Evolutionary conservation across 2,329 filamentous ascomycete species (phyloP), one percentile per base, ranked within the genome.

Genomic region (Aplosporella prunicola): DNA sequence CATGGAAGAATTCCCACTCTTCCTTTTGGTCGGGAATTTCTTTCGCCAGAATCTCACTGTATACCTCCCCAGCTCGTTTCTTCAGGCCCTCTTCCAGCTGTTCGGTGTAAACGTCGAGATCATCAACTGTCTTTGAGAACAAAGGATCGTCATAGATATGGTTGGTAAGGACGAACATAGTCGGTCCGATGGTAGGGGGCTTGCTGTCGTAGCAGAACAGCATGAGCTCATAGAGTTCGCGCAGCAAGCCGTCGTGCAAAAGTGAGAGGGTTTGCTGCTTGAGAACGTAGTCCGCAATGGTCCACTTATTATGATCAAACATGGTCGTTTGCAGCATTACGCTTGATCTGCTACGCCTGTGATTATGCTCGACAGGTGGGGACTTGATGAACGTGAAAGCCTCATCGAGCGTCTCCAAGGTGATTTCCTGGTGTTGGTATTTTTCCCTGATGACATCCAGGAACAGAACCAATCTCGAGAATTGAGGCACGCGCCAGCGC

Each of bases 191-290:
- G 25, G 80, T 77, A 5, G 85, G 86, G 9, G 86, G 78, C 51
- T 94, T 95, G n/a, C 72, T 63, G 45, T 94, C 87, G 59, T 89
- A 98, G 49, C 85, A 89, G 47, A 82, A 78, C 65, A 89, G 80
- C 58, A 95, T 74, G n/a, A 82, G 69, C 46, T 88, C 80, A 58
- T 85, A 95, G 13, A 98, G 71, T 52, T 96, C 89, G 37, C 88
- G 78, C 31, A 95, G 67, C 17, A 96, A 66, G 8, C 80, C 76
- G 50, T 95, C 87, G 51, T 96, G 78, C 25, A 96, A 63, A 20
- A 71, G 75, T 23, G 74, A 71, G 5, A 98, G 67, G 11, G 82
- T 74, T 45, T 83, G 78, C 49, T 84, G 82, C 62, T 93, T 91
- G 17, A 71, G 57, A 9, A 61, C 55, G 39, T 61, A 60, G 45